A percentile compares a stretch with the other conserved stretches of the same genome.
Conservation (phyloP, 768 basidiomycete genomes). For the Gymnopilus dilepis region DNA sequence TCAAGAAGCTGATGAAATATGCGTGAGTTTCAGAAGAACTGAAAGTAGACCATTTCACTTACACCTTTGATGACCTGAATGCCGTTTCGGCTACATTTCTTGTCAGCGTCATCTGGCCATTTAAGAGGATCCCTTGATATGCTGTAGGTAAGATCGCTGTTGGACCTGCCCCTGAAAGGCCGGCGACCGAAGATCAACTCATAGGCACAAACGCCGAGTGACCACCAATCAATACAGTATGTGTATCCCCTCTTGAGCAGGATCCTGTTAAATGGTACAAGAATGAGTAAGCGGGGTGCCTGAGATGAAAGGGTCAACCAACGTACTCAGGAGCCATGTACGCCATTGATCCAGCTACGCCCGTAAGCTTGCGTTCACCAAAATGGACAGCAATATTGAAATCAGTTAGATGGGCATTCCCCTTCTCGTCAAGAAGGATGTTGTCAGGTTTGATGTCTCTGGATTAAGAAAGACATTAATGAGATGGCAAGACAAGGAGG, state of each 20-base stretch:
- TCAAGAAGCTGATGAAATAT: slow-evolving; percentile 72
- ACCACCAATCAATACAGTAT: slow-evolving; percentile 97
- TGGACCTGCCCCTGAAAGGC: slow-evolving; percentile 93
- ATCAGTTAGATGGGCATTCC: slow-evolving; percentile 96
- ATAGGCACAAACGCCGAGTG: slow-evolving; percentile 90
- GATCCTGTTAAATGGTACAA: slow-evolving; percentile 50
- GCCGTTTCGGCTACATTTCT: slow-evolving; percentile 76
- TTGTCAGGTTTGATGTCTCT: slow-evolving; percentile 99
- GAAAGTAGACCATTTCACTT: slow-evolving; percentile 37
- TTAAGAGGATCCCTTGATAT: slow-evolving; percentile 86
- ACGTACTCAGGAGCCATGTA: slow-evolving; percentile 92
- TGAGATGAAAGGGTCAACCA: slow-evolving; percentile 1
- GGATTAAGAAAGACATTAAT: slow-evolving; percentile 25
- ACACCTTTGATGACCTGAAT: slow-evolving; percentile 84
- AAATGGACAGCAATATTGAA: slow-evolving; percentile 99
- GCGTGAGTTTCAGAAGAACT: slow-evolving; percentile 10
- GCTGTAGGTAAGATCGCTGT: slow-evolving; percentile 89
- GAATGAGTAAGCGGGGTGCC: slow-evolving; percentile 1
- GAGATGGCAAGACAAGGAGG: slow-evolving; percentile 11
- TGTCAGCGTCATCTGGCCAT: slow-evolving; percentile 91
- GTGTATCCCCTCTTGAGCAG: slow-evolving; percentile 93
- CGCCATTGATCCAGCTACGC: slow-evolving; percentile 97
- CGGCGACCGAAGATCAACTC: slow-evolving; percentile 91
- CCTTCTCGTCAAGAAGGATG: slow-evolving; percentile 92
- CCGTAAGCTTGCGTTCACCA: slow-evolving; percentile 83